A percentile compares a stretch with the other conserved stretches of the same genome.
phyloP scores from a whole-genome alignment of 2,329 filamentous ascomycete species.

The Talaromyces rugulosus region DNA sequence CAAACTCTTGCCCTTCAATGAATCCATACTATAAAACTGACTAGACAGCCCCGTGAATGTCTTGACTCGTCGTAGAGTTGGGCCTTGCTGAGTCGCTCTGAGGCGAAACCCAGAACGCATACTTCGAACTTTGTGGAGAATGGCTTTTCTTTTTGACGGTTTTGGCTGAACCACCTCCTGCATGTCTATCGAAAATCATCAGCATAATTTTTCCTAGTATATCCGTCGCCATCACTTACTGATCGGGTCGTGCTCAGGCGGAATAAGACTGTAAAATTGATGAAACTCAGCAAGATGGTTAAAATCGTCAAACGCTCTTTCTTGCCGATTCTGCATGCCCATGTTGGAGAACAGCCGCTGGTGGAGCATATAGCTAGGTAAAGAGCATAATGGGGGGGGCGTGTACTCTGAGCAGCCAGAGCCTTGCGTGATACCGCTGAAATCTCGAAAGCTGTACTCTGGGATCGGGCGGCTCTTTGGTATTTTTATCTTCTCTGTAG shows the following conservation, averaged over 20 bases:
- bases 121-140: conserved; percentile 28
- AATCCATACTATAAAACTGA: conserved; percentile 26
- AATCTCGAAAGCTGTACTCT: conserved; percentile 9
- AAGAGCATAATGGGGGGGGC: conserved; percentile 16
- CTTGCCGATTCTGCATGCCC: conserved; percentile 22
- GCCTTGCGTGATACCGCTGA: neutral
- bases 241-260: conserved; percentile 11
- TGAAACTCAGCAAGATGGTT: conserved; percentile 25
- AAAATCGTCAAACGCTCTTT: conserved; percentile 24
- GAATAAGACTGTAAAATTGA: conserved; percentile 18
- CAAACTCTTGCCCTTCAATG: conserved; percentile 32
- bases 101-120: conserved; percentile 32
- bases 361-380: conserved; percentile 19
- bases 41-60: conserved; percentile 32
- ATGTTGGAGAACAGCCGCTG: conserved; percentile 19
- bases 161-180: conserved; percentile 3
- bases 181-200: neutral
- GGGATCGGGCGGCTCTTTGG: conserved; percentile 12
- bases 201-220: neutral
- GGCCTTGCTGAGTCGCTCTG: conserved; percentile 15
- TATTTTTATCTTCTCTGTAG: neutral
- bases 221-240: conserved; percentile 4
- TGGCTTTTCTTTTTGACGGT: conserved; percentile 18
- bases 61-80: conserved; percentile 34
- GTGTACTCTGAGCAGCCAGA: conserved; percentile 12